Evolutionary conservation across 192 early-diverging fungal species (phyloP).

Genomic region (Helicostylum pulchrum): DNA sequence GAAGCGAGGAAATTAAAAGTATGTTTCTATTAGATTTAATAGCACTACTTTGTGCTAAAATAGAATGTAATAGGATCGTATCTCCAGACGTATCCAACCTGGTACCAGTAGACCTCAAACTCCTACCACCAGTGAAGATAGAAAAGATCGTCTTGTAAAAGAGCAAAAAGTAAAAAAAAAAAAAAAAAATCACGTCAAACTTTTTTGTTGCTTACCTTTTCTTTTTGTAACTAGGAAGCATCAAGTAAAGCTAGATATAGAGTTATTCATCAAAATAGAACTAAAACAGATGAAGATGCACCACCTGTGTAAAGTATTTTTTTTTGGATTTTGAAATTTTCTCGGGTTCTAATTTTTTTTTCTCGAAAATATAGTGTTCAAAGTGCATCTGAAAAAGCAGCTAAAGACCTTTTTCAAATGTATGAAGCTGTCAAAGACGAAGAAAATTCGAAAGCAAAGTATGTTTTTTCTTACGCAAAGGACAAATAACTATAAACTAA

Average conservation of each 20-base stretch:
- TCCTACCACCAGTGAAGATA: slow-evolving; percentile 12
- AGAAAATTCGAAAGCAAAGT: slow-evolving; percentile 41
- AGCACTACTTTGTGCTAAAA: neutral
- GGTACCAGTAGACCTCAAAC: slow-evolving; percentile 16
- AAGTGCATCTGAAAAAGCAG: slow-evolving; percentile 39
- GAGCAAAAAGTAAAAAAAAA: slow-evolving; percentile 21
- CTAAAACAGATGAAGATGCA: slow-evolving; percentile 8
- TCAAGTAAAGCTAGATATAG: slow-evolving; percentile 44
- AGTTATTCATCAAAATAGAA: slow-evolving; percentile 46
- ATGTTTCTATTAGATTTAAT: neutral
- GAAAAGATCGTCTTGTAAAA: slow-evolving; percentile 16
- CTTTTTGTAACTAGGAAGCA: slow-evolving; percentile 20
- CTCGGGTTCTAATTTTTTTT: neutral
- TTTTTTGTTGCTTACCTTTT: too few relatives aligned
- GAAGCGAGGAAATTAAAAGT: slow-evolving; percentile 55
- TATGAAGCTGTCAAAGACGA: slow-evolving; percentile 64
- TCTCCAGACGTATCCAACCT: slow-evolving; percentile 24
- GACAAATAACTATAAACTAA: too few relatives aligned
- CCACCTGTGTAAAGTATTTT: slow-evolving; percentile 23
- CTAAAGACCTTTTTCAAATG: slow-evolving; percentile 51
- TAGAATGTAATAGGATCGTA: slow-evolving; percentile 26
- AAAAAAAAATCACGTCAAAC: neutral
- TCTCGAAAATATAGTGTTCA: slow-evolving; percentile 22
- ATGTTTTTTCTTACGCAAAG: slow-evolving; percentile 8
- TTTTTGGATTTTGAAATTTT: neutral